phyloP scores from a whole-genome alignment of 108 stramenopile genomes.

The Cylindrotheca fusiformis region DNA sequence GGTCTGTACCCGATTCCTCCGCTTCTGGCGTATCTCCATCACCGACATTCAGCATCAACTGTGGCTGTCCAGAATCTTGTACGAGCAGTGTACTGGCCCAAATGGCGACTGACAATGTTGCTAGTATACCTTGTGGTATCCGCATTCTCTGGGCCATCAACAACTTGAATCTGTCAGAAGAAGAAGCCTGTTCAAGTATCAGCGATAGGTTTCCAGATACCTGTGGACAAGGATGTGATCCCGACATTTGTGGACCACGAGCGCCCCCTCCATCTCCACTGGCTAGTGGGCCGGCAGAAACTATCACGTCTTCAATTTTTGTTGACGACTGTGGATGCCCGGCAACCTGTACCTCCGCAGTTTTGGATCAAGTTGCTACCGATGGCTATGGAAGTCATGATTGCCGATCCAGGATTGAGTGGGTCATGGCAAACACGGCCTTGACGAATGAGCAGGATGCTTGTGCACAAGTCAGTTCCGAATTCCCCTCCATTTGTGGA shows the following conservation, averaged over 20 bases:
- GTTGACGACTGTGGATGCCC: neutral
- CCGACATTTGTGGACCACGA: too few species aligned
- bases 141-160: neutral
- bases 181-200: neutral
- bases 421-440: constrained; percentile 1
- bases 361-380: neutral
- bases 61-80: neutral
- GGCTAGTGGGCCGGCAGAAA: neutral
- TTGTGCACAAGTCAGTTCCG: neutral
- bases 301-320: too few species aligned
- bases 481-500: constrained; percentile 13
- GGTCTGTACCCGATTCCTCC: too few species aligned
- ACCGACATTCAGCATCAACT: neutral
- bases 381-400: neutral
- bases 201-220: constrained; percentile 4
- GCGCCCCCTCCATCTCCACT: neutral
- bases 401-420: constrained; percentile 6
- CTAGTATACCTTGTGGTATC: neutral
- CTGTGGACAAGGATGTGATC: neutral
- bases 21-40: too few species aligned
- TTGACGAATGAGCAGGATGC: constrained; percentile 2
- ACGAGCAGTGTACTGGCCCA: neutral
- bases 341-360: neutral
- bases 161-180: neutral
- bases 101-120: neutral